Conservation (phyloP, 495 filamentous ascomycete species). For the Neurospora sp. region DNA sequence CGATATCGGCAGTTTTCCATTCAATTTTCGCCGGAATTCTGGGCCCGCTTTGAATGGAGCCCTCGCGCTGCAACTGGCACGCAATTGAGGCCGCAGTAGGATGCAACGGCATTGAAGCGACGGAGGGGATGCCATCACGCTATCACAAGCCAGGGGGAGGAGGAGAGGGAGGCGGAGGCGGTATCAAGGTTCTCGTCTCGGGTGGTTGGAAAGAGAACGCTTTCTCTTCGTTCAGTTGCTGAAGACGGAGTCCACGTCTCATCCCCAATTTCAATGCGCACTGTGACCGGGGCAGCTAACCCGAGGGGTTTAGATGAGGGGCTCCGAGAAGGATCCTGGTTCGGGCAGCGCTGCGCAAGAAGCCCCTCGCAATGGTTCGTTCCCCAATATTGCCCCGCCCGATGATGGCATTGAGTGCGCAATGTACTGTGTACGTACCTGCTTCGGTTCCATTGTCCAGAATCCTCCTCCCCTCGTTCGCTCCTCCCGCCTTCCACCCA, state of each 20-base stretch:
- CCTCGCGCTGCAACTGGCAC: background rate
- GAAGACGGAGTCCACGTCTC: background rate
- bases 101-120: background rate
- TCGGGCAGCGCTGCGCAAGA: background rate
- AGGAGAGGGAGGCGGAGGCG: background rate
- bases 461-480: background rate
- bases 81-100: background rate
- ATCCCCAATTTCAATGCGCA: background rate
- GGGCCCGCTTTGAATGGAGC: background rate
- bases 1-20: background rate
- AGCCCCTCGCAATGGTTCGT: background rate
- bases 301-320: background rate
- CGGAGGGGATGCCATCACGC: background rate
- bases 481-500: background rate
- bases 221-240: background rate
- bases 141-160: background rate
- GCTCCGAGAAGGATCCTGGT: background rate
- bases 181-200: background rate
- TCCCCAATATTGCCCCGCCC: background rate
- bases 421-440: background rate
- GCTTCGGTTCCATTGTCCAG: background rate
- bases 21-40: background rate
- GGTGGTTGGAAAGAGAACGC: background rate
- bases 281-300: background rate
- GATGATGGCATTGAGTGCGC: background rate